Percentiles rank a stretch among this genome's conserved stretches.
Conservation (phyloP, 2,329 filamentous ascomycete genomes). For the Calycina herbarum region DNA sequence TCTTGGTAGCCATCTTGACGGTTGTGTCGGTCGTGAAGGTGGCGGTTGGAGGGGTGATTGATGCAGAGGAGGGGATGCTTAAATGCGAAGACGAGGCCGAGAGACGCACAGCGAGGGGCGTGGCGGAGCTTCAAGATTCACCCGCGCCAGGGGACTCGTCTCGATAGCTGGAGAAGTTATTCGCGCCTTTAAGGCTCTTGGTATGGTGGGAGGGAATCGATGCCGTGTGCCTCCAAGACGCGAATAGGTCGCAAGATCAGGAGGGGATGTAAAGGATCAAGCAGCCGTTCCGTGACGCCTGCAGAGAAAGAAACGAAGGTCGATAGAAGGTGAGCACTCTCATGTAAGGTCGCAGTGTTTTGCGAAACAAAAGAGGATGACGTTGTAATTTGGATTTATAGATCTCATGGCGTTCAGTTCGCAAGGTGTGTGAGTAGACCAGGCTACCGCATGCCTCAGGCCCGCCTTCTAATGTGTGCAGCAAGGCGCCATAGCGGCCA, state of each 20-base stretch:
- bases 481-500: neutral
- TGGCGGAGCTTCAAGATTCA: neutral
- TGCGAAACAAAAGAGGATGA: conserved; percentile 12
- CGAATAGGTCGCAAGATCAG: conserved; percentile 14
- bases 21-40: conserved; percentile 10
- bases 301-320: conserved; percentile 12
- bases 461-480: neutral
- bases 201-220: conserved; percentile 12
- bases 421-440: neutral
- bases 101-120: neutral
- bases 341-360: conserved; percentile 11
- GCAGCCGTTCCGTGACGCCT: neutral
- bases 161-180: neutral
- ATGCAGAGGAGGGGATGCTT: conserved; percentile 3
- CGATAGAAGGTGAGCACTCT: conserved; percentile 1
- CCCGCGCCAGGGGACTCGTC: neutral
- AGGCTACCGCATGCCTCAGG: neutral
- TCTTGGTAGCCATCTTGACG: conserved; percentile 22
- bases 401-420: conserved; percentile 15
- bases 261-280: neutral
- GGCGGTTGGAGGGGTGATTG: neutral
- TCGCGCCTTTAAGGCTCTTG: conserved; percentile 6
- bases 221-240: conserved; percentile 14
- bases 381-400: conserved; percentile 9
- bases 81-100: neutral